Percentiles rank a stretch among this genome's conserved stretches.
These are phyloP conservation scores for Neocatenulostroma microsporum DNA, from an alignment of 2,329 filamentous ascomycete genomes.

Conservation along the genomic window DNA sequence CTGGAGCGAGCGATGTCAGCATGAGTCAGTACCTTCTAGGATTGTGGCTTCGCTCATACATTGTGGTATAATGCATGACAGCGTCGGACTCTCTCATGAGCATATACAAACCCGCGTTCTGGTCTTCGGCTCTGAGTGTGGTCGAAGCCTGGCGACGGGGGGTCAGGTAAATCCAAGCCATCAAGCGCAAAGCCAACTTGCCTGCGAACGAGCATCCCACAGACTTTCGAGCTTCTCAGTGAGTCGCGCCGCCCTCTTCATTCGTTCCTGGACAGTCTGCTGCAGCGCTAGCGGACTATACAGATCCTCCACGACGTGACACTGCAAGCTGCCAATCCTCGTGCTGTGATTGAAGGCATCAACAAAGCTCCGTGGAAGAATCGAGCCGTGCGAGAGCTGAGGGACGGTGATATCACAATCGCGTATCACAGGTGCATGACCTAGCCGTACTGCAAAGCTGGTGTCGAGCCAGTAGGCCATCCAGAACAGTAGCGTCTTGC, in stretches of 20 bases:
- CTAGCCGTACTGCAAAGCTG: constrained; percentile 51
- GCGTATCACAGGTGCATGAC: constrained; percentile 47
- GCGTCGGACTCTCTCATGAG: constrained; percentile 7
- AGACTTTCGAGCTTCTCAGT: neutral
- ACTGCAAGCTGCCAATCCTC: constrained; percentile 42
- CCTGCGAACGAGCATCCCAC: neutral
- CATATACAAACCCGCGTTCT: neutral
- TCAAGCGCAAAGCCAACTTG: neutral
- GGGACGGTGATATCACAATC: constrained; percentile 53
- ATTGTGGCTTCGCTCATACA: constrained; percentile 1
- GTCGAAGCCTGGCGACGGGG: neutral
- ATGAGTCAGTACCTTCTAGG: neutral
- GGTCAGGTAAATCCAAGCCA: neutral
- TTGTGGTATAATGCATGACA: constrained; percentile 12
- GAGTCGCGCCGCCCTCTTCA: constrained; percentile 1
- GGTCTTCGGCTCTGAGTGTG: too few species aligned
- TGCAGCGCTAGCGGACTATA: constrained; percentile 6
- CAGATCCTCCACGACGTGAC: constrained; percentile 5
- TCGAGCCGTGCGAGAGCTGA: constrained; percentile 17
- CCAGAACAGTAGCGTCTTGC: constrained; percentile 48
- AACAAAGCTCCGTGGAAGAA: constrained; percentile 36
- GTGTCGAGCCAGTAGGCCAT: constrained; percentile 53
- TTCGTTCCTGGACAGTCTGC: constrained; percentile 4
- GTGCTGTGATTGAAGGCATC: constrained; percentile 49
- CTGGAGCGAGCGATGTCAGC: neutral